Conservation (phyloP, 306 rosid genomes). For the Citrullus colocynthis region DNA sequence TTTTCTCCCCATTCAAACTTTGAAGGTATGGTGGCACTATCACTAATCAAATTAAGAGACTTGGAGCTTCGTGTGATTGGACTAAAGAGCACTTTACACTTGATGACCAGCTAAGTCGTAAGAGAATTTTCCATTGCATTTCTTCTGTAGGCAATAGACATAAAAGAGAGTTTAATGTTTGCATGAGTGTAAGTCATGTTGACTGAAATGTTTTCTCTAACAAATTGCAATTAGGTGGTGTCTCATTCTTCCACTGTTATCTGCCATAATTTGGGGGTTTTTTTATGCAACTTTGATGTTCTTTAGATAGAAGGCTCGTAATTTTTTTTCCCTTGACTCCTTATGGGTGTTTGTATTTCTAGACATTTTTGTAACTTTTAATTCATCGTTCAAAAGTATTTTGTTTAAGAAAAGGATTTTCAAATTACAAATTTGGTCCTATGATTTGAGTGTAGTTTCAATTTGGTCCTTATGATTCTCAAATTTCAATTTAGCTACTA, state of each 20-base stretch:
- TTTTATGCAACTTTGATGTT: background rate
- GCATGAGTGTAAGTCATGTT: background rate
- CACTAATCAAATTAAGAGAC: constrained; percentile 92
- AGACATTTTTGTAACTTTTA: background rate
- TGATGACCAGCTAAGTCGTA: constrained; percentile 98
- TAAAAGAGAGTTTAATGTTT: constrained; percentile 6
- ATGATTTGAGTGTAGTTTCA: background rate
- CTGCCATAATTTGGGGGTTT: background rate
- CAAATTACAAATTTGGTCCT: background rate
- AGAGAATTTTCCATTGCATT: constrained; percentile 48
- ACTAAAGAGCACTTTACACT: constrained; percentile 89
- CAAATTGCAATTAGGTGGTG: background rate
- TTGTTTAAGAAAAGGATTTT: background rate
- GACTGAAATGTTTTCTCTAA: background rate
- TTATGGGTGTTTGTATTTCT: background rate
- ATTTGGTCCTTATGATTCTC: background rate
- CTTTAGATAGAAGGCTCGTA: background rate
- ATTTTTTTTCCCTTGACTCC: background rate
- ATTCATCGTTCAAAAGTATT: background rate
- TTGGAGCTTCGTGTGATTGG: constrained; percentile 99
- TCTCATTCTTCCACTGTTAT: background rate
- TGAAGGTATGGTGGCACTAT: constrained; percentile 90
- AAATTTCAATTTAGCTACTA: background rate
- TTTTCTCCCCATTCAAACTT: constrained; percentile 3
- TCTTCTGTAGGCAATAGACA: constrained; percentile 18